Evolutionary conservation across 2,329 filamentous ascomycete species (phyloP), one percentile per base, ranked within the genome.

Genomic region (Claviceps sp.): DNA sequence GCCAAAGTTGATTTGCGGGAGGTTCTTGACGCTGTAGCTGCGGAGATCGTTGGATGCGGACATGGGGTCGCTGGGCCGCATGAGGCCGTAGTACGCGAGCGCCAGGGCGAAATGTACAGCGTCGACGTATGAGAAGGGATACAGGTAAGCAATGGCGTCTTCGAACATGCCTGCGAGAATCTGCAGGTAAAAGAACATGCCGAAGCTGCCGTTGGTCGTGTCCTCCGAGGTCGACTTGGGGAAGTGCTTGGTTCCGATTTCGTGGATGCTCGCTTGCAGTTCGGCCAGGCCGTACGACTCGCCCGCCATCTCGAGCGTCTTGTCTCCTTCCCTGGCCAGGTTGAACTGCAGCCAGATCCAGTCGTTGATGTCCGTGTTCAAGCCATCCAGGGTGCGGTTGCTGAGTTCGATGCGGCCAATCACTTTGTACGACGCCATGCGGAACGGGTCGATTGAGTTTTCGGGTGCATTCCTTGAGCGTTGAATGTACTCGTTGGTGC

Each of bases 351-450:
- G 72, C 82, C 82, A 86, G 62, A 84, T 77, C 78, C 81, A 85
- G 66, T 86, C 82, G 61, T 84, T 79, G 54, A 85, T 78, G 53
- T 82, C 79, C 14, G 76, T 79, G 60, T 78, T 79, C 38, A 85
- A 69, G 46, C 77, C 77, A 24, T 83, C 80, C 34, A 85, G 66
- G 58, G 75, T 80, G 56, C 82, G 78, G 66, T 82, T 82, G 62
- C 71, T 73, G 26, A 86, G 70, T 60, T 85, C 82, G 59, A 82
- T 84, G 46, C 82, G 88, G 46, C 94, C 93, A 60, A 98, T 85
- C 55, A 98, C 84, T 75, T 98, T 97, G 76, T 97, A 97, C 67
- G 93, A 96, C 47, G 91, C 90, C 82, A 95, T 90, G 51, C 89
- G 84, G 72, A 94, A 98, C 26, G 93, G 93, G 65, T 98, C 93